phyloP scores from a whole-genome alignment of 1,139 yeast genomes.

The Hansenula sp. region DNA sequence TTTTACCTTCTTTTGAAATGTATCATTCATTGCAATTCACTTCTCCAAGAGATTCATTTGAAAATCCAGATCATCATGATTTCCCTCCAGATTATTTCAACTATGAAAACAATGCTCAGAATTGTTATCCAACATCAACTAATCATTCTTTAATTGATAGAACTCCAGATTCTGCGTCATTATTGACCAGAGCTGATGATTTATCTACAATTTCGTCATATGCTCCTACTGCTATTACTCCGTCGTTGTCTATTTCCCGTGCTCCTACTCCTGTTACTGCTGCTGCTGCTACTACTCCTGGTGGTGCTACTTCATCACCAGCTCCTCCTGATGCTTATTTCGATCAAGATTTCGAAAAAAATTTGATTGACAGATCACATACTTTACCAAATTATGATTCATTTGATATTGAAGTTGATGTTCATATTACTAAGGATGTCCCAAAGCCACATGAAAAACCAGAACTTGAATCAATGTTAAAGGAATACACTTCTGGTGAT shows the following conservation, averaged over 20 bases:
- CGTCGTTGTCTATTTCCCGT: neutral
- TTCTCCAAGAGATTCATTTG: slow-evolving; percentile 14
- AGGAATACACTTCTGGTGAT: slow-evolving; percentile 53
- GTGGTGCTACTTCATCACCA: neutral
- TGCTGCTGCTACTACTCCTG: neutral
- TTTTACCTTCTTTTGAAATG: slow-evolving; percentile 63
- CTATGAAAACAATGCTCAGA: neutral
- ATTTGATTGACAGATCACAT: slow-evolving; percentile 12
- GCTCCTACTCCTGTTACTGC: neutral
- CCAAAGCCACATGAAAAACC: slow-evolving; percentile 22
- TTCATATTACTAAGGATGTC: slow-evolving; percentile 30
- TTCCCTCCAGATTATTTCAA: slow-evolving; percentile 11
- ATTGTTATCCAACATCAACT: neutral
- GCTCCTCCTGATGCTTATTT: neutral
- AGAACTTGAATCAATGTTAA: slow-evolving; percentile 29
- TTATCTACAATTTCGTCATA: too few relatives aligned
- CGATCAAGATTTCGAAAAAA: slow-evolving; percentile 1
- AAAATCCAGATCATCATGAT: slow-evolving; percentile 1
- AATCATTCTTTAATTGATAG: neutral
- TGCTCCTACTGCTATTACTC: neutral
- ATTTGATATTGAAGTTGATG: slow-evolving; percentile 28
- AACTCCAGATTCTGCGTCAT: neutral
- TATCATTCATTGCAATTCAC: slow-evolving; percentile 51
- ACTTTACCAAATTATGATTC: slow-evolving; percentile 8
- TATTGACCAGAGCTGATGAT: too few relatives aligned